Percentiles rank a stretch among this genome's conserved stretches.
Conservation (phyloP, 192 early-diverging fungal species). For the Mortierella hygrophila region DNA sequence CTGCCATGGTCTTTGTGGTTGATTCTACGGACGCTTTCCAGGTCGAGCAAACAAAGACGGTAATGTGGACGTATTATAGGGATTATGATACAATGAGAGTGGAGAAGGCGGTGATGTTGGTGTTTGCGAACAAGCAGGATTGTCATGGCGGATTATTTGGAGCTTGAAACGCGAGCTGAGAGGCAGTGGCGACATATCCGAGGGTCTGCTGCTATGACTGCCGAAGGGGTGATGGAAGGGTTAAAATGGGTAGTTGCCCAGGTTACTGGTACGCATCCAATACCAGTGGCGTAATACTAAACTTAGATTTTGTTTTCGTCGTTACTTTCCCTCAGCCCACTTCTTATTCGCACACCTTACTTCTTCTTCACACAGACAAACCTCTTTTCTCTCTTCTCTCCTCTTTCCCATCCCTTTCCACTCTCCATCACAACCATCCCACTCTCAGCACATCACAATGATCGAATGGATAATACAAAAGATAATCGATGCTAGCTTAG, state of each 20-base stretch:
- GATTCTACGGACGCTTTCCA: not conserved
- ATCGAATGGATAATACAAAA: too few relatives aligned
- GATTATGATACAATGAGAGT: not conserved
- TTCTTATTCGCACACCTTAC: too few relatives aligned
- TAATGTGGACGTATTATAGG: not conserved
- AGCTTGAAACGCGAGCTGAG: not conserved
- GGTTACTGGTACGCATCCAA: not conserved
- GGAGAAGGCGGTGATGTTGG: not conserved
- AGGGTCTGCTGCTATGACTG: not conserved
- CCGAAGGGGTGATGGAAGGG: not conserved
- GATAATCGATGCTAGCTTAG: too few relatives aligned
- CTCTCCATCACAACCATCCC: too few relatives aligned
- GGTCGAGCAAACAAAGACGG: not conserved
- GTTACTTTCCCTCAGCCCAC: too few relatives aligned
- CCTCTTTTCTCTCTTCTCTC: too few relatives aligned
- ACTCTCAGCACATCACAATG: too few relatives aligned
- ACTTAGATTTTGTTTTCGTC: too few relatives aligned
- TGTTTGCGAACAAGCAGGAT: not conserved
- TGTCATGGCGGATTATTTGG: not conserved
- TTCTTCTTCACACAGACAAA: too few relatives aligned
- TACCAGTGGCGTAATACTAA: too few relatives aligned
- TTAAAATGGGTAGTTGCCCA: not conserved
- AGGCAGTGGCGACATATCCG: not conserved
- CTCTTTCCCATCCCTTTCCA: too few relatives aligned
- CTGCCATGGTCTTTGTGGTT: not conserved